phyloP scores from a whole-genome alignment of 768 basidiomycete species.

The Ramaria sp. region DNA sequence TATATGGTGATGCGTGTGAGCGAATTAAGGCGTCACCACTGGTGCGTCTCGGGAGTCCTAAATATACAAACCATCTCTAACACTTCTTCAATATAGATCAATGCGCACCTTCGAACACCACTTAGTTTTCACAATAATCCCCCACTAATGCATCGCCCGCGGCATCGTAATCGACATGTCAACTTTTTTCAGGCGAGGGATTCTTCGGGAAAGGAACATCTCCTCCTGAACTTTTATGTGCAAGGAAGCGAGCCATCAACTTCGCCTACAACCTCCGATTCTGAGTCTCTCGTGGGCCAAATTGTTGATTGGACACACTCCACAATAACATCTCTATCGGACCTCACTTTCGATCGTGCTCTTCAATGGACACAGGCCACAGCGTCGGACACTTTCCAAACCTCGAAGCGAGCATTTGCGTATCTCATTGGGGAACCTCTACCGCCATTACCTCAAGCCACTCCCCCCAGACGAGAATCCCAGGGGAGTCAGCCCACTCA shows the following conservation, averaged over 20 bases:
- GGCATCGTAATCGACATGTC: constrained; percentile 76
- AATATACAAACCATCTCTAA: not conserved
- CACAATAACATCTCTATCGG: constrained; percentile 29
- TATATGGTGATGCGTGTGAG: constrained; percentile 53
- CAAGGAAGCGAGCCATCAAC: constrained; percentile 41
- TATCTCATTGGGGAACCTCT: constrained; percentile 58
- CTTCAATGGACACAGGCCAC: constrained; percentile 35
- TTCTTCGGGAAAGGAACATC: constrained; percentile 64
- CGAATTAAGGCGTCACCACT: constrained; percentile 34
- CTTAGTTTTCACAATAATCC: constrained; percentile 75
- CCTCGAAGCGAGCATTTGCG: constrained; percentile 47
- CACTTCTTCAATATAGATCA: constrained; percentile 35
- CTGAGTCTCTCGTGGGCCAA: not conserved
- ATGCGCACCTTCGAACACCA: constrained; percentile 55
- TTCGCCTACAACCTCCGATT: constrained; percentile 15
- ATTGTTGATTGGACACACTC: constrained; percentile 25
- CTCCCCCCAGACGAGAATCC: not conserved
- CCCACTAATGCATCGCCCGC: constrained; percentile 60
- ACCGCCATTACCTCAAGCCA: constrained; percentile 14
- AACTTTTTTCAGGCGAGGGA: constrained; percentile 70
- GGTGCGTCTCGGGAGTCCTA: constrained; percentile 21
- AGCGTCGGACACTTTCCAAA: constrained; percentile 31
- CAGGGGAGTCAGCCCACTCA: not conserved
- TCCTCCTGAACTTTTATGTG: constrained; percentile 77
- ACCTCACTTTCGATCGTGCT: constrained; percentile 47